Base-by-base conservation (phyloP, 2,329 filamentous ascomycete species). In the Talaromyces marneffei region DNA sequence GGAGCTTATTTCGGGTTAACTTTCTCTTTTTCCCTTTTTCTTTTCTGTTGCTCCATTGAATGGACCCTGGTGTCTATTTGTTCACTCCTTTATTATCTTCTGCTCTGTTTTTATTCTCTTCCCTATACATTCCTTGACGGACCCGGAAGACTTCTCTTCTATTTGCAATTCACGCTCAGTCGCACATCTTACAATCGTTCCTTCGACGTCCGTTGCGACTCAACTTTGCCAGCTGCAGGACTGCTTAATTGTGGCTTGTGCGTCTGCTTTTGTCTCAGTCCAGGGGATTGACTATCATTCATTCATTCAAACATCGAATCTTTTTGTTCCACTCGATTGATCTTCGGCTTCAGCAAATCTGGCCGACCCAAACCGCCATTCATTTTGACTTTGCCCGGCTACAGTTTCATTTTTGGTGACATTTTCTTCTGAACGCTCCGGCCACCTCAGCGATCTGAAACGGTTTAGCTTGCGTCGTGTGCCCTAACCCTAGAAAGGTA, bases 1-100 rank as follows among this genome's bases (percentile, higher is more conserved):
- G n/a, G 69, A 62, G 69, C 68, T 66, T 59, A 64, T 64, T 66
- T 67, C 53, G 62, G 67, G 62, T 68, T 67, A 57, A 65, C 68
- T 67, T 64, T 62, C 20, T 59, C 62, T 67, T 67, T 50, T 66
- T 70, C 67, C 65, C 64, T 64, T 59, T 44, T 57, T 39, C 40
- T 27, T 35, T 31, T 60, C 35, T 52, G 20, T 53, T 61, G 46
- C 33, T 59, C 20, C 10, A 50, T 48, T 59, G 23, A 48, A 53
- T 59, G 57, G 44, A 31, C 57, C 33, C n/a, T 31, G 23, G 44
- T 53, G 44, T 55, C 52, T 27, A 55, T 55, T 40, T 44, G 37
- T 57, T 63, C 54, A 20, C 50, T 64, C 48, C 25, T 37, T 37
- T 35, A 59, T 44, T 65, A 59, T 59, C 62, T 66, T 66, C 64